These are phyloP conservation scores for Talaromyces proteolyticus DNA, from an alignment of 495 filamentous ascomycete genomes.

Conservation along the genomic window DNA sequence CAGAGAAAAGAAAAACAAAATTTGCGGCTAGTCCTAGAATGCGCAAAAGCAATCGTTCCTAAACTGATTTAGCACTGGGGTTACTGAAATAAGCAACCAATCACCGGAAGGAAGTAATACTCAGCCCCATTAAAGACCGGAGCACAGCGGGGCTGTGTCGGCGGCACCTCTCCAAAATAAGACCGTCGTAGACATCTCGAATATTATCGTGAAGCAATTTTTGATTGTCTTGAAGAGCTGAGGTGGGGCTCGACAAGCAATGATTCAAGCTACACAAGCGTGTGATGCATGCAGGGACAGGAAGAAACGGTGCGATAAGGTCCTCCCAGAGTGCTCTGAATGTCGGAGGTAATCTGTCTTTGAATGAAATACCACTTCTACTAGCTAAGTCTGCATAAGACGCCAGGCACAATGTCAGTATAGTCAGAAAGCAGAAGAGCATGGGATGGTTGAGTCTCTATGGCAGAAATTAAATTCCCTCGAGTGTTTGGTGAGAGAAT, in stretches of 20 bases:
- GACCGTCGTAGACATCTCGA: too few relatives aligned
- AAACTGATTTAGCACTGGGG: too few relatives aligned
- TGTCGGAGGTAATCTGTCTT: not conserved
- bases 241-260: not conserved
- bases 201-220: too few relatives aligned
- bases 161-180: too few relatives aligned
- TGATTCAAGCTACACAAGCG: conserved; percentile 2
- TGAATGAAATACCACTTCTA: not conserved
- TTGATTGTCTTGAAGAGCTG: not conserved
- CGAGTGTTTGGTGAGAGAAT: not conserved
- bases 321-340: not conserved
- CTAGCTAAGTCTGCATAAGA: not conserved
- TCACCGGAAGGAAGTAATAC: too few relatives aligned
- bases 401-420: not conserved
- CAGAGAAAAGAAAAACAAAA: too few relatives aligned
- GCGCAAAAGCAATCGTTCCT: too few relatives aligned
- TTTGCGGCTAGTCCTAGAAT: too few relatives aligned
- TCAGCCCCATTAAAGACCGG: too few relatives aligned
- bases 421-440: conserved; percentile 1
- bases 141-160: too few relatives aligned
- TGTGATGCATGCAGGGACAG: not conserved
- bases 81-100: too few relatives aligned
- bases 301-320: conserved; percentile 4
- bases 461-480: conserved; percentile 2
- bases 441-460: conserved; percentile 5